Evolutionary conservation across 2,329 filamentous ascomycete genomes (phyloP).

Genomic region (Chalaropsis thielavioides): DNA sequence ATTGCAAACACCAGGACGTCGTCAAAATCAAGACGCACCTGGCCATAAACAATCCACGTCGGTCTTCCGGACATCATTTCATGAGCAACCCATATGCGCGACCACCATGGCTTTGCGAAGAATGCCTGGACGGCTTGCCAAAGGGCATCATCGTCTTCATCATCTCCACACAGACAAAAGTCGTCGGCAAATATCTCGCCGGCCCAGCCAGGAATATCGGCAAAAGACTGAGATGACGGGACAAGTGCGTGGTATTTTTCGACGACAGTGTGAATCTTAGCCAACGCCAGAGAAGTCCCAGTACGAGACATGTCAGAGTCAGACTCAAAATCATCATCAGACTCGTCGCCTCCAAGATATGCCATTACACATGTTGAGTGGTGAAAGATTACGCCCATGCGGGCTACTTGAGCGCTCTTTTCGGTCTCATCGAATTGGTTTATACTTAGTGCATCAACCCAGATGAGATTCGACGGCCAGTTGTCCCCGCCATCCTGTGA

Average conservation of each 20-base stretch:
- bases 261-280: constrained; percentile 17
- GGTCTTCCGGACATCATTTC: constrained; percentile 16
- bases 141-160: constrained; percentile 9
- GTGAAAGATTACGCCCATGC: constrained; percentile 21
- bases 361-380: constrained; percentile 19
- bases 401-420: constrained; percentile 21
- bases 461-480: constrained; percentile 19
- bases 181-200: constrained; percentile 16
- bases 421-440: constrained; percentile 21
- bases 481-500: constrained; percentile 3
- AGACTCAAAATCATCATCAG: neutral
- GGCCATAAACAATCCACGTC: constrained; percentile 17
- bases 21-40: constrained; percentile 11
- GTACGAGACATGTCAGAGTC: neutral
- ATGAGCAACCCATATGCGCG: constrained; percentile 17
- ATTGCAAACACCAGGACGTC: constrained; percentile 17
- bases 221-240: constrained; percentile 4
- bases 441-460: constrained; percentile 23
- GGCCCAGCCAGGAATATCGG: constrained; percentile 15
- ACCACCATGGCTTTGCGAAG: constrained; percentile 18
- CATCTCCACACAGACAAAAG: constrained; percentile 18
- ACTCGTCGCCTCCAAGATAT: constrained; percentile 17
- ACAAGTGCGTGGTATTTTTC: constrained; percentile 13
- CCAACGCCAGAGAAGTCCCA: constrained; percentile 11
- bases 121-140: constrained; percentile 18